These are phyloP conservation scores for Entomortierella parvispora DNA, from an alignment of 192 early-diverging fungal genomes.

Conservation along the genomic window DNA sequence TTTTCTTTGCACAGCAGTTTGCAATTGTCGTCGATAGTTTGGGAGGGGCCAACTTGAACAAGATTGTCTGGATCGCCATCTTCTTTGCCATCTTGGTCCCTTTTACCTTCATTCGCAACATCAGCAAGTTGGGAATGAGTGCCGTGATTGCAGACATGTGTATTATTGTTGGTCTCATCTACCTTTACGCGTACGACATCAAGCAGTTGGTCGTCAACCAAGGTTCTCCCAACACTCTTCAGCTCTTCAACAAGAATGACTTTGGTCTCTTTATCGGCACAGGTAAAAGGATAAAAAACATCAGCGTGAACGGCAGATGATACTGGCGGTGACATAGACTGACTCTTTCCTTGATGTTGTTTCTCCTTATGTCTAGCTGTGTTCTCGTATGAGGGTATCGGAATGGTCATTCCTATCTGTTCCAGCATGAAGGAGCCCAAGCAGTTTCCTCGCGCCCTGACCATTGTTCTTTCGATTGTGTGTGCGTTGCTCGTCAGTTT, in stretches of 20 bases:
- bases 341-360: constrained; percentile 20
- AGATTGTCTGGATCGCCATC: constrained; percentile 76
- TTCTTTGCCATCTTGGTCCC: constrained; percentile 78
- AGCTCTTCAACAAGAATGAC: constrained; percentile 58
- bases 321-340: too few relatives aligned
- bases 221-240: constrained; percentile 61
- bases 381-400: constrained; percentile 94
- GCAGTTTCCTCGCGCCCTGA: constrained; percentile 80
- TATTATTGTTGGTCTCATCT: constrained; percentile 82
- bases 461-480: constrained; percentile 74
- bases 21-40: constrained; percentile 73
- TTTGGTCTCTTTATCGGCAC: constrained; percentile 56
- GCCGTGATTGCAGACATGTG: constrained; percentile 89
- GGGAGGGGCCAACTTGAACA: constrained; percentile 68
- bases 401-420: constrained; percentile 81
- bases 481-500: constrained; percentile 76
- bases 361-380: constrained; percentile 75
- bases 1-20: constrained; percentile 90
- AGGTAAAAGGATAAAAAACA: constrained; percentile 49
- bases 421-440: constrained; percentile 90
- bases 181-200: constrained; percentile 80
- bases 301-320: too few relatives aligned
- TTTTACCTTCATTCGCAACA: constrained; percentile 85
- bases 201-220: constrained; percentile 65
- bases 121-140: constrained; percentile 81